phyloP scores from a whole-genome alignment of 2,329 filamentous ascomycete genomes.

The Aureobasidium sp. region DNA sequence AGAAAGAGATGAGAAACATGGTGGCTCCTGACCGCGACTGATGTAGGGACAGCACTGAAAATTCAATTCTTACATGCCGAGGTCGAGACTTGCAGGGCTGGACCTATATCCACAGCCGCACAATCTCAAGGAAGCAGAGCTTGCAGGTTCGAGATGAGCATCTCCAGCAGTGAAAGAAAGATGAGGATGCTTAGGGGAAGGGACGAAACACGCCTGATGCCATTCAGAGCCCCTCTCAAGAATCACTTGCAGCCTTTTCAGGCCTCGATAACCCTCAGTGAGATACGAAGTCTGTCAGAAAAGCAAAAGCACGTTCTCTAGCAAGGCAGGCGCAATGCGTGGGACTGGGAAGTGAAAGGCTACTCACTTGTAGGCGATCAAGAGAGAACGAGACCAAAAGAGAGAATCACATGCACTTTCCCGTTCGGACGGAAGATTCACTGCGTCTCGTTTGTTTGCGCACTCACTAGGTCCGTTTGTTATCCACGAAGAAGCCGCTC shows the following conservation, averaged over 20 bases:
- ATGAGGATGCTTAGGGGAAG: background rate
- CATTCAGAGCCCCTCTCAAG: background rate
- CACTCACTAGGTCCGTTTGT: slow-evolving; percentile 2
- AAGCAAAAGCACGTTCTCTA: background rate
- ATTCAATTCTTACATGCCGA: too few relatives aligned
- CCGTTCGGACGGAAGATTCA: background rate
- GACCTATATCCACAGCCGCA: background rate
- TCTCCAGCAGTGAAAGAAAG: background rate
- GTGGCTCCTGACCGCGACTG: background rate
- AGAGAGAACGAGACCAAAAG: background rate
- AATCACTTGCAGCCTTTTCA: background rate
- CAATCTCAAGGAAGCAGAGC: background rate
- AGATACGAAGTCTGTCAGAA: background rate
- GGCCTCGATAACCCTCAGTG: background rate
- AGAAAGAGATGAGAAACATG: background rate
- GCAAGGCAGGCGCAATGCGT: background rate
- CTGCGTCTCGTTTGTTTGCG: background rate
- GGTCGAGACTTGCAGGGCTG: too few relatives aligned
- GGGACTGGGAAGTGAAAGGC: background rate
- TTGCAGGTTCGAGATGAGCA: background rate
- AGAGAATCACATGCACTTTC: background rate
- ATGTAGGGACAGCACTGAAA: background rate
- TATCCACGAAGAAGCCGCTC: background rate
- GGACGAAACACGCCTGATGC: background rate
- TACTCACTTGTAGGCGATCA: background rate